Percentiles rank a stretch among this genome's conserved stretches.
These are phyloP conservation scores for Picea sitchensis DNA, from an alignment of 75 land plant genomes.

Conservation along the genomic window DNA sequence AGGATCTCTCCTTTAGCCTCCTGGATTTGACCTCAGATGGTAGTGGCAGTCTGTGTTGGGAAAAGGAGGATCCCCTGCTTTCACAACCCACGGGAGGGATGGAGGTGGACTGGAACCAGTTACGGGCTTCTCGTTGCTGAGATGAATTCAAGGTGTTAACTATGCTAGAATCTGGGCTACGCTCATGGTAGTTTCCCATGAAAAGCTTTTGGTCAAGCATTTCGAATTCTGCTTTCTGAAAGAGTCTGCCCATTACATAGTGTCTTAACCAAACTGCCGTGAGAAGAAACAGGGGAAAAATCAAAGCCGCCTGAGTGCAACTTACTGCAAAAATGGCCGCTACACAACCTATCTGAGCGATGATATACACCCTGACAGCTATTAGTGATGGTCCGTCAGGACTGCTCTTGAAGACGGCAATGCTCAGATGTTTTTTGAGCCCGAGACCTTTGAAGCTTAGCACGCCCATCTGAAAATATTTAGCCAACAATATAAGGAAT, in stretches of 20 bases:
- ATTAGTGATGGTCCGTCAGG: background rate
- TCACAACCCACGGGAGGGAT: background rate
- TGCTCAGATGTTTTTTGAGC: background rate
- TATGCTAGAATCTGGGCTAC: background rate
- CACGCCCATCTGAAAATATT: background rate
- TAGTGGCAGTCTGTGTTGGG: background rate
- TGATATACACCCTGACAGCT: background rate
- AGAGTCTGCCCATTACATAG: slow-evolving; percentile 5
- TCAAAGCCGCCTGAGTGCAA: slow-evolving; percentile 6
- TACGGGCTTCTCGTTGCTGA: background rate
- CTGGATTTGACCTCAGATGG: background rate
- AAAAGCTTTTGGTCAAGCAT: background rate
- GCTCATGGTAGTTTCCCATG: background rate
- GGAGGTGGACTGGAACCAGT: background rate
- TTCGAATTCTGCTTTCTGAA: background rate
- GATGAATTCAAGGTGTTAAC: background rate
- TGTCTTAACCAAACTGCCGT: slow-evolving; percentile 2
- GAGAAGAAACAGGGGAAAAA: slow-evolving; percentile 9
- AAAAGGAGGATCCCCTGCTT: background rate
- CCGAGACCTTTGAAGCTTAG: background rate
- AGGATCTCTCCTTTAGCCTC: background rate
- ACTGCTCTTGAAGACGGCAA: background rate
- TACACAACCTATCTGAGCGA: slow-evolving; percentile 3
- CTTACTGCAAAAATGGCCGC: slow-evolving; percentile 1
- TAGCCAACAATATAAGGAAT: too few species aligned